phyloP scores from a whole-genome alignment of 331 rosid genomes.

The Rhamnella rubrinervis region DNA sequence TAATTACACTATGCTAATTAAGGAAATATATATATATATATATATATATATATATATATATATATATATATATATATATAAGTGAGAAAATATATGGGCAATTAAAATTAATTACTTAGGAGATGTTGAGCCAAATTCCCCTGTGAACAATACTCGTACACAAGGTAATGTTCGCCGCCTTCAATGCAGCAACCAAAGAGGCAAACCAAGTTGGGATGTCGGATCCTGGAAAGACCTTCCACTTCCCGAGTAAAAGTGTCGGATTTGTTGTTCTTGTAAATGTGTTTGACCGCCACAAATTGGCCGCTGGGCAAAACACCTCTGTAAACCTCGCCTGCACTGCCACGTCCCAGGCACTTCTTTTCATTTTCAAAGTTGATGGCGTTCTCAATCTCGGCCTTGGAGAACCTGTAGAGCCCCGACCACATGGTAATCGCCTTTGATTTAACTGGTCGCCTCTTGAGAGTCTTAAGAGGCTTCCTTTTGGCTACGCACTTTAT shows the following conservation, averaged over 20 bases:
- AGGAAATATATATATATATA: too few species aligned
- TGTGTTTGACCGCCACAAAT: conserved; percentile 75
- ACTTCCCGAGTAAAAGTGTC: conserved; percentile 72
- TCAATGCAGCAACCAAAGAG: conserved; percentile 74
- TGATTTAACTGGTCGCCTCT: conserved; percentile 5
- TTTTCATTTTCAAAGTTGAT: conserved; percentile 39
- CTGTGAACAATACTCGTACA: conserved; percentile 68
- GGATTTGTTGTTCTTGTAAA: conserved; percentile 44
- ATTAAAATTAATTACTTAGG: conserved; percentile 40
- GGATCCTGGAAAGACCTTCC: conserved; percentile 69
- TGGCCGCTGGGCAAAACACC: conserved; percentile 90
- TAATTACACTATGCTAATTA: too few species aligned
- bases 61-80: too few species aligned
- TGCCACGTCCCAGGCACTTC: conserved; percentile 68
- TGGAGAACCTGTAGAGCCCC: conserved; percentile 68
- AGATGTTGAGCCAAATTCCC: conserved; percentile 90
- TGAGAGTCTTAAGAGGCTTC: conserved; percentile 22
- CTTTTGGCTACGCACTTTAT: conserved; percentile 44
- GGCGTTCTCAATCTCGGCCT: conserved; percentile 71
- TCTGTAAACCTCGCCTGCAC: conserved; percentile 76
- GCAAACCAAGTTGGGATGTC: conserved; percentile 77
- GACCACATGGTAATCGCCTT: conserved; percentile 50
- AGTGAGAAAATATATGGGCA: not conserved
- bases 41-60: too few species aligned
- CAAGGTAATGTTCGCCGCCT: conserved; percentile 64